These are phyloP conservation scores for Colletotrichum paranaense DNA, from an alignment of 2,329 filamentous ascomycete genomes.

Conservation along the genomic window DNA sequence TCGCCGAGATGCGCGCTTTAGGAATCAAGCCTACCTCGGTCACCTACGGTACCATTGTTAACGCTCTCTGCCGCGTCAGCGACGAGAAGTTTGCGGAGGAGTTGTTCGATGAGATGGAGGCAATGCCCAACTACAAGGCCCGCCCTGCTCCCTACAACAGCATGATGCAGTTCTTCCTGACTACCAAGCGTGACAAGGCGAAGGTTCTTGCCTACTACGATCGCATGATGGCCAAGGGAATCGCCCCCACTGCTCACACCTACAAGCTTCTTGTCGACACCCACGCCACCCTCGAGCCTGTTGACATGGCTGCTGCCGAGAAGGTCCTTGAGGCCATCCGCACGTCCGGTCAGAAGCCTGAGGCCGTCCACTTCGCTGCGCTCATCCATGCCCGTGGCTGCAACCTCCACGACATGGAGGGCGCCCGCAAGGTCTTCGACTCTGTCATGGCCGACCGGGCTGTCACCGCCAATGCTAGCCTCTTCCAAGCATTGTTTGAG, in stretches of 20 bases:
- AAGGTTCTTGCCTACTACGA: constrained; percentile 97
- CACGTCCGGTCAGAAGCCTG: constrained; percentile 78
- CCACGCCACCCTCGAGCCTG: constrained; percentile 90
- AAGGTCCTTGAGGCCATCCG: constrained; percentile 84
- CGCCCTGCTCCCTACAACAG: constrained; percentile 98
- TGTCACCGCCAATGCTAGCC: constrained; percentile 80
- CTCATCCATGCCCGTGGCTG: constrained; percentile 97
- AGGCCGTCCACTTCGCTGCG: constrained; percentile 95
- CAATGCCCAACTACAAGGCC: constrained; percentile 98
- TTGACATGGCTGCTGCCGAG: constrained; percentile 89
- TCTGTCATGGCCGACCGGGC: constrained; percentile 75
- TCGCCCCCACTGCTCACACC: constrained; percentile 92
- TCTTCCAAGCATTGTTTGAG: constrained; percentile 98
- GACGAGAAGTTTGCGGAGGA: constrained; percentile 98
- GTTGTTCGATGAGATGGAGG: constrained; percentile 99
- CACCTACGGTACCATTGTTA: constrained; percentile 98
- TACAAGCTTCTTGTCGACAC: constrained; percentile 98
- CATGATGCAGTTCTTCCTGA: constrained; percentile 99
- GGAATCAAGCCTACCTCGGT: constrained; percentile 96
- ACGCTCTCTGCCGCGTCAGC: constrained; percentile 94
- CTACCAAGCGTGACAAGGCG: constrained; percentile 92
- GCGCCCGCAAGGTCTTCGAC: constrained; percentile 85
- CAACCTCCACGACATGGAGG: constrained; percentile 89
- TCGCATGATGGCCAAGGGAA: constrained; percentile 88
- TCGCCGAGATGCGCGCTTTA: constrained; percentile 94